Evolutionary conservation across 352 stramenopile genomes (phyloP), one percentile per base, ranked within the genome.

Genomic region (Globisporangium spinosum): DNA sequence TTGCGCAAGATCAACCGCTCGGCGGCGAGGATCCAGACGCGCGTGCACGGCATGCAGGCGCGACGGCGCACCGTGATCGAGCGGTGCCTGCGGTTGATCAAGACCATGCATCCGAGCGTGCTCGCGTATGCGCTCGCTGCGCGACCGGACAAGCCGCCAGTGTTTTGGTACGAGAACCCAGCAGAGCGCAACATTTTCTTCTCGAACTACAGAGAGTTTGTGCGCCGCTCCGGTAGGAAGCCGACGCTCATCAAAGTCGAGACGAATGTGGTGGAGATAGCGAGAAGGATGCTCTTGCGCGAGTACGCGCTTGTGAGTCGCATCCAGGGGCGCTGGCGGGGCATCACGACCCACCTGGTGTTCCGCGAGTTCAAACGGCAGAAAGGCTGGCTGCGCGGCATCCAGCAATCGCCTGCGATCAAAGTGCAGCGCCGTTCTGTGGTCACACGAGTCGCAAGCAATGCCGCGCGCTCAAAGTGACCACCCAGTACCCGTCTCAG

Each of bases 111-210:
- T 29, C 65, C 73, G 0, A 78, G 70, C n/a, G 80, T 93, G 25
- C 62, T 91, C 15, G 65, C 57, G 27, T 79, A 72, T 49, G 83
- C 83, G 0, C 53, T 89, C 15, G 61, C 62, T 9, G 63, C 67
- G 27, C 62, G 69, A 9, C 71, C 77, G 0, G 76, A 88, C 58
- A 71, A 72, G 17, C 63, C 71, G 17, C 76, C 79, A 1, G 80
- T 95, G n/a, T 93, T 93, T 62, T 95, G 87, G 85, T 93, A 95
- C 72, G 71, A 89, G 7, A 89, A 81, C 61, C 64, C 73, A 1
- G 76, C 73, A 2, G 85, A 95, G 64, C 69, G 89, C 8, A 67
- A 65, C 51, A 77, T 91, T 9, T 78, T 93, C 38, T 86, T 79
- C 58, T 90, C 78, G 80, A 84, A 93, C 65, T 93, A 95, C 68